phyloP scores from a whole-genome alignment of 2,329 filamentous ascomycete species.

The Beauveria medogensis region DNA sequence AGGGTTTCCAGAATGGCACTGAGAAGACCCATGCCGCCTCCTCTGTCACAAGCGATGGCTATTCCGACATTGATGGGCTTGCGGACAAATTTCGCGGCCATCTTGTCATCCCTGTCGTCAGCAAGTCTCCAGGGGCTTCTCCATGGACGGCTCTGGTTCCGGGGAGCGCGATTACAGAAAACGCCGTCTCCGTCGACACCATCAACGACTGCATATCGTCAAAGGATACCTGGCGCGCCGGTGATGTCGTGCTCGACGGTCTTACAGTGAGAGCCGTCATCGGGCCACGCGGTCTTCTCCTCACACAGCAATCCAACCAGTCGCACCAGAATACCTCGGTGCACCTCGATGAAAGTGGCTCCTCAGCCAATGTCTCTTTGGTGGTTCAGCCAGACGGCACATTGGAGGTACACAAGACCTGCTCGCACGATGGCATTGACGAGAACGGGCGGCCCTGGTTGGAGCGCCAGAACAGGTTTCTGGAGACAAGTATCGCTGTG shows the following conservation, averaged over 20 bases:
- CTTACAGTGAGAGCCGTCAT: neutral
- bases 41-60: neutral
- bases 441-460: conserved; percentile 7
- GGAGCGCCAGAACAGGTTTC: neutral
- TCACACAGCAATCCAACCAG: neutral
- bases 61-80: neutral
- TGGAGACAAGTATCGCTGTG: conserved; percentile 1
- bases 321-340: neutral
- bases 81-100: conserved; percentile 6
- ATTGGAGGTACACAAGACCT: conserved; percentile 2
- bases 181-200: neutral
- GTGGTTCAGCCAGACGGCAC: neutral
- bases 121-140: neutral
- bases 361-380: conserved; percentile 1
- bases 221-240: neutral
- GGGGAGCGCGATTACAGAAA: neutral
- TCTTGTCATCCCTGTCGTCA: neutral
- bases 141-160: conserved; percentile 1
- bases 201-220: neutral
- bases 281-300: neutral
- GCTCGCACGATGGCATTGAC: conserved; percentile 7
- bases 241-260: neutral
- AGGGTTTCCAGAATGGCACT: neutral
- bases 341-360: conserved; percentile 7
- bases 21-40: neutral